Base-by-base conservation (phyloP, 1,284 basidiomycete species). In the Cryptococcus jaspeensis region DNA sequence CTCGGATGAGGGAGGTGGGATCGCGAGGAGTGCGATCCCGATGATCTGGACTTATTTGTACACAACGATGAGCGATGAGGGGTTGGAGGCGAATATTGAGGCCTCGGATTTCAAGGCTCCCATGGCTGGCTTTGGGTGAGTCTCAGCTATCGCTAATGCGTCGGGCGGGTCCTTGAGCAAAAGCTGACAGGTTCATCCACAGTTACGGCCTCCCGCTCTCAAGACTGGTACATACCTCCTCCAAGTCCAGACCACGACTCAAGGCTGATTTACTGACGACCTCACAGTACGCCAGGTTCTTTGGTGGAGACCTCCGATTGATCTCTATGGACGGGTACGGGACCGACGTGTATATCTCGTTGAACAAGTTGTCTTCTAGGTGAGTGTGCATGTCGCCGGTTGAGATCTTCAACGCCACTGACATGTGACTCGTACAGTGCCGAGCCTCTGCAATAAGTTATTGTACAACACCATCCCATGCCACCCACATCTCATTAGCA, bases 321-420 rank as follows among this genome's bases (percentile, higher is more conserved):
- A 98, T 99, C 66, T 91, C 92, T 42, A 98, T 99, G 95, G 94
- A 98, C 64, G 93, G 93, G 11, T 95, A 90, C 67, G 92, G 90
- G 5, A 93, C 90, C 39, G 90, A 67, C 63, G 55, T 62, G 55
- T 62, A 53, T 35, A 76, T 76, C 38, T 71, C 69, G n/a, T 65
- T 76, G 41, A 76, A 76, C 64, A 74, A 74, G 60, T 60, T 76
- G 45, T 73, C 71, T 23, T 71, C 70, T 6, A 72, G 69, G 67
- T 70, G 15, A 11, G 48, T 38, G 16, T 5, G 7, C 41, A 20
- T 6, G 11, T 18, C 13, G 2, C 11, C 20, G 2, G 20, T 43
- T n/a, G 41, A 46, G 18, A 18, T 46, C 16, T n/a, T n/a, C n/a
- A n/a, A 7, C 20, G 9, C 25, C 28, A 3, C 8, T 23, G 25